Conservation (phyloP, 345 rosid genomes). For the Durio zibethinus region DNA sequence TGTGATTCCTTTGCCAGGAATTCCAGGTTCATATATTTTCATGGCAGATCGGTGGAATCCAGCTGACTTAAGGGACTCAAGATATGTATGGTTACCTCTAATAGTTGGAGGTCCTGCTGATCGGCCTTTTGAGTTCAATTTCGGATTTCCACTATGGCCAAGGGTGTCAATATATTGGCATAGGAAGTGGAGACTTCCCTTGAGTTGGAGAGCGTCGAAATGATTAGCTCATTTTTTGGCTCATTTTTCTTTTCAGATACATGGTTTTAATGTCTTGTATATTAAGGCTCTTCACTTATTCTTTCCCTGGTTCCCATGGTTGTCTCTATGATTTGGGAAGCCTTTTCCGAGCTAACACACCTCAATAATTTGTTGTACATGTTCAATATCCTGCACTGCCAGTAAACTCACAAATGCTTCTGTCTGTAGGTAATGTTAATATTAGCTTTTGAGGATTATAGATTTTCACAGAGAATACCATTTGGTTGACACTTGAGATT, state of each 20-base stretch:
- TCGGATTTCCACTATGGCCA: constrained; percentile 79
- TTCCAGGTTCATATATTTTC: constrained; percentile 70
- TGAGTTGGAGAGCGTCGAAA: constrained; percentile 27
- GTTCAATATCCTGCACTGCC: neutral
- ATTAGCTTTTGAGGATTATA: neutral
- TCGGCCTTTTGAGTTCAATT: constrained; percentile 62
- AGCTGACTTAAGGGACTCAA: constrained; percentile 76
- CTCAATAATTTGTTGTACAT: neutral
- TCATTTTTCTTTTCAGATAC: neutral
- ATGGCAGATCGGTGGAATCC: constrained; percentile 99
- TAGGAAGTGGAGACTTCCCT: constrained; percentile 80
- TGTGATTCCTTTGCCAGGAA: constrained; percentile 69
- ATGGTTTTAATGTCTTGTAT: constrained; percentile 21
- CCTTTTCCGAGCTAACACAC: neutral
- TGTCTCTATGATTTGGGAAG: neutral
- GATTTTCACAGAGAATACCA: neutral
- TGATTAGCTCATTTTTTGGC: constrained; percentile 15
- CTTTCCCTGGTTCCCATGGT: constrained; percentile 26
- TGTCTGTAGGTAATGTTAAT: neutral
- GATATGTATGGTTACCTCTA: constrained; percentile 85
- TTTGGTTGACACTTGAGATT: neutral
- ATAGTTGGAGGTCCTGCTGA: constrained; percentile 78
- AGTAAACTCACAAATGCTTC: neutral
- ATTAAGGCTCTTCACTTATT: constrained; percentile 19
- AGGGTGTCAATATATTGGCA: constrained; percentile 95